Conservation (phyloP, 2,329 filamentous ascomycete genomes). For the Aspergillus tubingensis region DNA sequence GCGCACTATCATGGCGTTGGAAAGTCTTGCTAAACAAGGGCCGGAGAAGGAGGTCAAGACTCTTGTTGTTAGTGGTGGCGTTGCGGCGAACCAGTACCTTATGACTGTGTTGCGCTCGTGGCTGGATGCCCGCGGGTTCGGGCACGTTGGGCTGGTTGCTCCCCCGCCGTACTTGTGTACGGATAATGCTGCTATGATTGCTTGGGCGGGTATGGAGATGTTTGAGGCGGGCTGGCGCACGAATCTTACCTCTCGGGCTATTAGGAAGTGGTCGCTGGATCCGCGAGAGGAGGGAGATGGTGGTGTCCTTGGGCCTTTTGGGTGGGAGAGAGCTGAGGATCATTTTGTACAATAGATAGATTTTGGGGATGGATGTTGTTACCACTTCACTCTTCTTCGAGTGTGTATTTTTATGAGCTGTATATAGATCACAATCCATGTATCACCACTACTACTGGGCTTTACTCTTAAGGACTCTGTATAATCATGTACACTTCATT, state of each 20-base stretch:
- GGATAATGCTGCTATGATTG: slow-evolving; percentile 97
- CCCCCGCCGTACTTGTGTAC: slow-evolving; percentile 81
- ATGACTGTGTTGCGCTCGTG: slow-evolving; percentile 64
- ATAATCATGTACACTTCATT: slow-evolving; percentile 1
- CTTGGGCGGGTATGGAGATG: slow-evolving; percentile 93
- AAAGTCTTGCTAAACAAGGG: slow-evolving; percentile 33
- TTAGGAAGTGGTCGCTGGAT: slow-evolving; percentile 76
- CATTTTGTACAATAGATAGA: not conserved
- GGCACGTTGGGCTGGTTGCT: slow-evolving; percentile 63
- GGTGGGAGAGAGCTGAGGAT: slow-evolving; percentile 46
- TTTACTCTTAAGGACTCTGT: too few species aligned
- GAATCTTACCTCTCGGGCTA: slow-evolving; percentile 59
- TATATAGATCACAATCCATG: not conserved
- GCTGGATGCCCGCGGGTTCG: slow-evolving; percentile 68
- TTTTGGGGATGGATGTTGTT: not conserved
- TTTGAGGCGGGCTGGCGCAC: slow-evolving; percentile 73
- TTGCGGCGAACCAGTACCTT: slow-evolving; percentile 82
- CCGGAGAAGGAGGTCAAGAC: slow-evolving; percentile 49
- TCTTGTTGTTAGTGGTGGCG: slow-evolving; percentile 84
- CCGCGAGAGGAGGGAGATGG: slow-evolving; percentile 57
- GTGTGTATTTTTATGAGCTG: not conserved
- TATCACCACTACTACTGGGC: not conserved
- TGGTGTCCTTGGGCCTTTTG: slow-evolving; percentile 65
- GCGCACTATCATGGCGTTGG: slow-evolving; percentile 71
- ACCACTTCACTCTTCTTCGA: not conserved